These are phyloP conservation scores for Komagataella kurtzmanii DNA, from an alignment of 805 yeast species.

Conservation along the genomic window DNA sequence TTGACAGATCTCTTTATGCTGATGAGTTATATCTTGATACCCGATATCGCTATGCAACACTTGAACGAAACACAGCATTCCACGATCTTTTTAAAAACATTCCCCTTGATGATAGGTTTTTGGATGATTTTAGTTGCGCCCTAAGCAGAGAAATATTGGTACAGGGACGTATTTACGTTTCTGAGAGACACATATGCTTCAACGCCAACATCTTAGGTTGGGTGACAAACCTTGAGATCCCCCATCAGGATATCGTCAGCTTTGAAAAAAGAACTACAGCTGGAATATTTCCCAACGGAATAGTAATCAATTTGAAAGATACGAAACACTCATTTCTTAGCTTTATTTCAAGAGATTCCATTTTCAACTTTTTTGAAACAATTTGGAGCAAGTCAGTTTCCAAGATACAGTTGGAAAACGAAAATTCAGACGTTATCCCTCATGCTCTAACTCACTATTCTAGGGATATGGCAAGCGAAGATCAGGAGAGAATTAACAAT, in stretches of 20 bases:
- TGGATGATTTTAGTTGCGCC: slow-evolving; percentile 89
- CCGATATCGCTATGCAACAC: slow-evolving; percentile 48
- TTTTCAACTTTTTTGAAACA: slow-evolving; percentile 54
- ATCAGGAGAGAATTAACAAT: slow-evolving; percentile 1
- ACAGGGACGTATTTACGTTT: slow-evolving; percentile 78
- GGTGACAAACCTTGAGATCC: slow-evolving; percentile 70
- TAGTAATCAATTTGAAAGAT: slow-evolving; percentile 47
- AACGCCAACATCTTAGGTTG: slow-evolving; percentile 81
- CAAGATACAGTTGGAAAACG: background rate
- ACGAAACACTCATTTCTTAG: slow-evolving; percentile 75
- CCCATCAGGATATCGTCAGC: slow-evolving; percentile 53
- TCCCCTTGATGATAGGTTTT: slow-evolving; percentile 53
- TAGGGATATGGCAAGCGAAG: background rate
- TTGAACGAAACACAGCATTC: slow-evolving; percentile 57
- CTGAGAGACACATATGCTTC: slow-evolving; percentile 72
- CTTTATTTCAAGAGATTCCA: slow-evolving; percentile 68
- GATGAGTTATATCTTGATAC: slow-evolving; percentile 49
- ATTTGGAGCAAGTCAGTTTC: slow-evolving; percentile 45
- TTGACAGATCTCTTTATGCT: slow-evolving; percentile 33
- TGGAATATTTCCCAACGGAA: slow-evolving; percentile 86
- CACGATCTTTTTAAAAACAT: slow-evolving; percentile 61
- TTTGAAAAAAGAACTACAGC: slow-evolving; percentile 80
- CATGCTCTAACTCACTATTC: background rate
- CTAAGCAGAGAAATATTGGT: slow-evolving; percentile 72
- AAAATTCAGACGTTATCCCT: background rate